These are phyloP conservation scores for Calendula officinalis DNA, from an alignment of 129 eudicot species.

Conservation along the genomic window DNA sequence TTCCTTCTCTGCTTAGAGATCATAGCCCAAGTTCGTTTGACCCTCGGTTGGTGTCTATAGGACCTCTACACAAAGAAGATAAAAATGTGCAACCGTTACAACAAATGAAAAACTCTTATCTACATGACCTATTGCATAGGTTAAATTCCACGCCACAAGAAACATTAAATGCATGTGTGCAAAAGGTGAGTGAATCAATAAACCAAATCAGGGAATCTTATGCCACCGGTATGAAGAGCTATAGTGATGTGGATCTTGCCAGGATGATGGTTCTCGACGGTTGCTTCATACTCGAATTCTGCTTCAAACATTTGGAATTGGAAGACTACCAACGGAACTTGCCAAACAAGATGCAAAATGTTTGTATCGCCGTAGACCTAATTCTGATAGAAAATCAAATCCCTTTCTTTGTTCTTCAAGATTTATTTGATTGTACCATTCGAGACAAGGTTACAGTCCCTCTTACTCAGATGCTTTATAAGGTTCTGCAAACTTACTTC, in stretches of 20 bases:
- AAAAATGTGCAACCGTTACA: neutral
- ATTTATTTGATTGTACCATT: conserved; percentile 15
- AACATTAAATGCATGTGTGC: neutral
- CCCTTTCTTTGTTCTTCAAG: conserved; percentile 23
- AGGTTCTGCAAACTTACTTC: neutral
- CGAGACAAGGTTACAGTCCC: neutral
- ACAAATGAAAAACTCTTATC: conserved; percentile 9
- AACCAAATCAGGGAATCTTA: neutral
- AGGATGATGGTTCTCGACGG: conserved; percentile 27
- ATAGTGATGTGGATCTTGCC: neutral
- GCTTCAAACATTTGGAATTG: too few relatives aligned
- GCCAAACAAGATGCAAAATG: neutral
- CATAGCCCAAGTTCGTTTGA: conserved; percentile 8
- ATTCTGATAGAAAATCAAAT: conserved; percentile 26
- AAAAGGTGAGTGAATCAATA: neutral
- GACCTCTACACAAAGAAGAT: conserved; percentile 18
- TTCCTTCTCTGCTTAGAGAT: conserved; percentile 11
- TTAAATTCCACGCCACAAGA: neutral
- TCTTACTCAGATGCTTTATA: neutral
- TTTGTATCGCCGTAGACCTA: conserved; percentile 1
- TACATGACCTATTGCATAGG: neutral
- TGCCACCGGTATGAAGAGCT: neutral
- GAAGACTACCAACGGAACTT: neutral
- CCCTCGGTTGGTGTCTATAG: conserved; percentile 27
- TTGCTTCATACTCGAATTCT: conserved; percentile 18